Evolutionary conservation across 2,329 filamentous ascomycete species (phyloP).

Genomic region (Onygenales sp.): DNA sequence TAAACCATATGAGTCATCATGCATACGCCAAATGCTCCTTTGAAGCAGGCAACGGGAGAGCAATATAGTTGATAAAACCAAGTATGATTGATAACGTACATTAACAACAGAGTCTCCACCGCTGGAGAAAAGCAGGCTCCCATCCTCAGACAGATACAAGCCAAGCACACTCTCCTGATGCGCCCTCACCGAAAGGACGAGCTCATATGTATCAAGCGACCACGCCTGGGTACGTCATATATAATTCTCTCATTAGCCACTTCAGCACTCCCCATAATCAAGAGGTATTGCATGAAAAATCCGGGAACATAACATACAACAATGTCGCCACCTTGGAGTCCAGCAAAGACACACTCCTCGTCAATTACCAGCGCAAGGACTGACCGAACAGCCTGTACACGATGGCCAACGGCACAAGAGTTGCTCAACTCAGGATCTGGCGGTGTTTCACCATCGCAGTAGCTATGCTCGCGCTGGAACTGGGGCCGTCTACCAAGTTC

Average conservation of each 20-base stretch:
- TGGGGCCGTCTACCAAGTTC: slow-evolving; percentile 7
- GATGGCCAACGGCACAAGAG: slow-evolving; percentile 33
- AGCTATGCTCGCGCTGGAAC: slow-evolving; percentile 9
- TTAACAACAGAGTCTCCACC: slow-evolving; percentile 91
- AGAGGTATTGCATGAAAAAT: slow-evolving; percentile 7
- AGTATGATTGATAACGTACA: slow-evolving; percentile 32
- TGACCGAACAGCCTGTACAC: slow-evolving; percentile 31
- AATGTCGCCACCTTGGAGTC: slow-evolving; percentile 89
- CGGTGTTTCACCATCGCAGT: neutral
- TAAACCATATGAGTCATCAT: slow-evolving; percentile 18
- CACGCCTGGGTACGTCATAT: slow-evolving; percentile 47
- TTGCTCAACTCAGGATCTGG: slow-evolving; percentile 14
- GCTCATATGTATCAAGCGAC: slow-evolving; percentile 80
- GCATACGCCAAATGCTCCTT: neutral
- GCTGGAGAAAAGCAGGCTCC: slow-evolving; percentile 74
- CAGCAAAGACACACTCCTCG: slow-evolving; percentile 74
- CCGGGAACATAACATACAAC: slow-evolving; percentile 40
- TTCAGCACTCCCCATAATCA: neutral
- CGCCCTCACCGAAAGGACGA: slow-evolving; percentile 67
- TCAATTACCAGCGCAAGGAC: slow-evolving; percentile 71
- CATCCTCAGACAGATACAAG: slow-evolving; percentile 67
- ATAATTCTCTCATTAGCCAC: neutral
- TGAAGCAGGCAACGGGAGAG: neutral
- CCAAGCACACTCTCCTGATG: slow-evolving; percentile 88
- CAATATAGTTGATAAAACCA: neutral